Percentiles rank a stretch among this genome's conserved stretches.
phyloP scores from a whole-genome alignment of 2,329 filamentous ascomycete species.

The Scytalidium lignicola region DNA sequence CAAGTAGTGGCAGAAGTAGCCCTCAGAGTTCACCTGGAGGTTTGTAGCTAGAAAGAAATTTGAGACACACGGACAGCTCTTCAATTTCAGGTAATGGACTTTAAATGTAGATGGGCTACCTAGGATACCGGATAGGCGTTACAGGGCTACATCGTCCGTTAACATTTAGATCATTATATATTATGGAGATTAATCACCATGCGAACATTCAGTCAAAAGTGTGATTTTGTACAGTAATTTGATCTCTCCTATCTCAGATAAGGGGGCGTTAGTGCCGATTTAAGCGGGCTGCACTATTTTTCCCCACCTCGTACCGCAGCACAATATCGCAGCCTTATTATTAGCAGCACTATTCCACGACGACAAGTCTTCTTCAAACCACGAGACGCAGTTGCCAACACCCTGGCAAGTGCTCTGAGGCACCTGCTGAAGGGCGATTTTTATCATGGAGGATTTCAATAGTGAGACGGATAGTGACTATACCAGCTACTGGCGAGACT shows the following conservation, averaged over 20 bases:
- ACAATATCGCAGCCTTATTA: neutral
- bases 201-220: too few species aligned
- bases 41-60: neutral
- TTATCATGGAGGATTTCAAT: conserved; percentile 87
- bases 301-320: neutral
- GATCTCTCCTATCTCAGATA: neutral
- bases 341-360: neutral
- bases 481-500: conserved; percentile 98
- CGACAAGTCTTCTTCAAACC: neutral
- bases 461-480: conserved; percentile 99
- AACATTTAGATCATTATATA: neutral
- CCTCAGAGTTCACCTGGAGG: conserved; percentile 11
- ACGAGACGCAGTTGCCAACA: conserved; percentile 15
- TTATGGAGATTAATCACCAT: too few species aligned
- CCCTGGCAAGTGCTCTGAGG: conserved; percentile 22
- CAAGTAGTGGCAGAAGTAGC: conserved; percentile 19
- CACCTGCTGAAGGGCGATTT: conserved; percentile 21
- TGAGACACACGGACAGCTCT: neutral
- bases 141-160: neutral
- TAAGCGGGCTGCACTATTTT: neutral
- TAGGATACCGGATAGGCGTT: neutral
- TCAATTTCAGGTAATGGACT: neutral
- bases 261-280: neutral
- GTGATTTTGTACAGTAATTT: too few species aligned
- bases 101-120: neutral